phyloP scores from a whole-genome alignment of 768 basidiomycete species.

The Termitomyces sp. region DNA sequence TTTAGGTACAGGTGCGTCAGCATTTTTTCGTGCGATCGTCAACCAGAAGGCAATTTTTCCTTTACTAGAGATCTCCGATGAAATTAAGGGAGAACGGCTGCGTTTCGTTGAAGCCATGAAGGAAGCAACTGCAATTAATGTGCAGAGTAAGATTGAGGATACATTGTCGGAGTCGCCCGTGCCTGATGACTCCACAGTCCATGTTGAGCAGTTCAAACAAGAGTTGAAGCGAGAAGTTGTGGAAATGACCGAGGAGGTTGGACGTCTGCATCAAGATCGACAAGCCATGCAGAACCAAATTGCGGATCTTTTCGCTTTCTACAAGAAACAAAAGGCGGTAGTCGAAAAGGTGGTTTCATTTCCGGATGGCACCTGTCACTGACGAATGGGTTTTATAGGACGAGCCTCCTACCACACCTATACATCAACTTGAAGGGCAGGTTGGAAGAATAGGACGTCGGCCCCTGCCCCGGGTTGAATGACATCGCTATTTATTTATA shows the following conservation, averaged over 20 bases:
- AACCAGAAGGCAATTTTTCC: not conserved
- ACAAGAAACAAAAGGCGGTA: constrained; percentile 58
- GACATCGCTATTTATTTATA: not conserved
- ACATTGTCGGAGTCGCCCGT: not conserved
- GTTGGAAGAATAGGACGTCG: constrained; percentile 15
- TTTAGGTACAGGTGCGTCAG: constrained; percentile 55
- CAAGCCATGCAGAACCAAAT: constrained; percentile 69
- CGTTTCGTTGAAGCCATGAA: constrained; percentile 95
- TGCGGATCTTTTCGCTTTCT: constrained; percentile 70
- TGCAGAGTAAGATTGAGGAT: constrained; percentile 53
- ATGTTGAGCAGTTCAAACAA: constrained; percentile 87
- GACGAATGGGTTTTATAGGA: not conserved
- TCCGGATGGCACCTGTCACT: not conserved
- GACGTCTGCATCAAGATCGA: constrained; percentile 62
- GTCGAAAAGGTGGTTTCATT: constrained; percentile 12
- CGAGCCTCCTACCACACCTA: not conserved
- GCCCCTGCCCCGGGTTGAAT: constrained; percentile 24
- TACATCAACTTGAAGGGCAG: not conserved
- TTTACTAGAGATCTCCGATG: constrained; percentile 66
- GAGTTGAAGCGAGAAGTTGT: constrained; percentile 74
- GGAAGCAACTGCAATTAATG: constrained; percentile 85
- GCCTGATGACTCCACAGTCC: constrained; percentile 44
- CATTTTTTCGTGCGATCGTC: not conserved
- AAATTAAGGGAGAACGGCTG: constrained; percentile 83
- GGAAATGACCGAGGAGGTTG: constrained; percentile 72